Evolutionary conservation across 164 flowering plant species (phyloP).

Genomic region (Berberis vulgaris): DNA sequence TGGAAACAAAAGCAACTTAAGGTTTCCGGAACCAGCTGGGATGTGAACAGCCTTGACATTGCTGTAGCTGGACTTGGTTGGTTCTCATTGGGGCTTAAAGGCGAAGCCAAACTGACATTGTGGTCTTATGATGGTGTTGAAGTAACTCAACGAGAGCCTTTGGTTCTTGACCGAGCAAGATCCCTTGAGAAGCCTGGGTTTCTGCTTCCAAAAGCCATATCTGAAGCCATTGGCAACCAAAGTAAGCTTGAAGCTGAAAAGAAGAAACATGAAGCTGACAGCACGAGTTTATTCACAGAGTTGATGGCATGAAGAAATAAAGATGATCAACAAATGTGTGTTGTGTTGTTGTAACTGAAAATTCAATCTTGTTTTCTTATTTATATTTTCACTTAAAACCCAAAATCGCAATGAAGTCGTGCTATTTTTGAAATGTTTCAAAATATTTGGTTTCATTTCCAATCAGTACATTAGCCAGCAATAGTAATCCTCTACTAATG

Average conservation of each 20-base stretch:
- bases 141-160: slow-evolving; percentile 64
- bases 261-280: slow-evolving; percentile 33
- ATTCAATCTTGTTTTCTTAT: too few species aligned
- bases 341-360: too few species aligned
- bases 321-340: too few species aligned
- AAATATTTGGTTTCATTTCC: too few species aligned
- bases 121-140: slow-evolving; percentile 72
- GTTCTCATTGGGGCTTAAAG: slow-evolving; percentile 90
- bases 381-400: too few species aligned
- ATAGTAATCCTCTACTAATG: too few species aligned
- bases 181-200: slow-evolving; percentile 86
- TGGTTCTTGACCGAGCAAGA: slow-evolving; percentile 75
- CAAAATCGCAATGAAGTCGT: too few species aligned
- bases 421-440: too few species aligned
- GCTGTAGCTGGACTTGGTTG: slow-evolving; percentile 87
- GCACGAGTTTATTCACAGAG: slow-evolving; percentile 20
- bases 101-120: slow-evolving; percentile 61
- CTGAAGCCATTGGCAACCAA: slow-evolving; percentile 67
- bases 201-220: slow-evolving; percentile 77
- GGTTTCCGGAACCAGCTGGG: slow-evolving; percentile 85
- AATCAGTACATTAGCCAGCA: too few species aligned
- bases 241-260: slow-evolving; percentile 40
- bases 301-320: slow-evolving; percentile 1
- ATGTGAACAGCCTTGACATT: slow-evolving; percentile 67
- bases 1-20: slow-evolving; percentile 60